These are phyloP conservation scores for Straminergon stramineum DNA, from an alignment of 225 moss, liverwort and hornwort species.

Conservation along the genomic window DNA sequence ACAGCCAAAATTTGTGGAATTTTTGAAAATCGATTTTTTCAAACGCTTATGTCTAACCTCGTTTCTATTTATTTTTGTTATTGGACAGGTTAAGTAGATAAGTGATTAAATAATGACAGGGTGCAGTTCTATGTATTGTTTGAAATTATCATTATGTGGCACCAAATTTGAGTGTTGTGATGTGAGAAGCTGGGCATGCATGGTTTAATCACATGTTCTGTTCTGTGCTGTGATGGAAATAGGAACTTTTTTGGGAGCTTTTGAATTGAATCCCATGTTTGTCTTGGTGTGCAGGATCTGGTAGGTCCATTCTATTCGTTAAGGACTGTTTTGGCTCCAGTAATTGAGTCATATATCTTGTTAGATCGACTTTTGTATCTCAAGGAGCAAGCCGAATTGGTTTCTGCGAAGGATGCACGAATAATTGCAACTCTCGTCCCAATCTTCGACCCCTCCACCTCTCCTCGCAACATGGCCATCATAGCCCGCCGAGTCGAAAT, in stretches of 20 bases:
- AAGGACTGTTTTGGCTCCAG: slow-evolving; percentile 50
- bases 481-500: slow-evolving; percentile 19
- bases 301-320: slow-evolving; percentile 59
- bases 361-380: slow-evolving; percentile 51
- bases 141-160: neutral
- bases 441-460: slow-evolving; percentile 39
- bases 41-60: neutral
- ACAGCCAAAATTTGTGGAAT: neutral
- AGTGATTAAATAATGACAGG: neutral
- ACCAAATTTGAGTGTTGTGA: neutral
- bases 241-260: neutral
- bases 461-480: slow-evolving; percentile 57
- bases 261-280: neutral
- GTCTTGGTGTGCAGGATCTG: slow-evolving; percentile 29
- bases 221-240: neutral
- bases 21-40: neutral
- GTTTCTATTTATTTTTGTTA: neutral
- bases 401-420: neutral
- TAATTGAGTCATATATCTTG: slow-evolving; percentile 45
- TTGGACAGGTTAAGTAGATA: neutral
- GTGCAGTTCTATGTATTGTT: neutral
- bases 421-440: slow-evolving; percentile 34
- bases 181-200: neutral
- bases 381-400: slow-evolving; percentile 21
- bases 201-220: neutral